phyloP scores from a whole-genome alignment of 1,139 yeast species.

The Candida sanyaensis region DNA sequence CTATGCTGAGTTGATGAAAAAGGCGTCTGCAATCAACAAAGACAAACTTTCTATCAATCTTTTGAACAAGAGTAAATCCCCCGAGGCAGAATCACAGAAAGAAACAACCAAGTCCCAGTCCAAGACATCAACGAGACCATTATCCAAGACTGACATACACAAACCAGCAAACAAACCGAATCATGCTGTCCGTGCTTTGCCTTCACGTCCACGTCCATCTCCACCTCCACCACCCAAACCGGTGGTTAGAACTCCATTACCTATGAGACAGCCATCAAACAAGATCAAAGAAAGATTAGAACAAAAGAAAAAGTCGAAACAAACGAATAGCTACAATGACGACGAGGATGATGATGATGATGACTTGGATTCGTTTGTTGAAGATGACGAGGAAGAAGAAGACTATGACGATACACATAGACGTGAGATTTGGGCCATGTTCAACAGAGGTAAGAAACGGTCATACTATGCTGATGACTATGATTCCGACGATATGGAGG shows the following conservation, averaged over 20 bases:
- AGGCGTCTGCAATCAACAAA: conserved; percentile 60
- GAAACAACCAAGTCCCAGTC: neutral
- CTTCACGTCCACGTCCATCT: too few relatives aligned
- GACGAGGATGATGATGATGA: conserved; percentile 34
- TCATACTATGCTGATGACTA: conserved; percentile 53
- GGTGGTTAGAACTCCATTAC: conserved; percentile 13
- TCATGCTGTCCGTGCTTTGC: too few relatives aligned
- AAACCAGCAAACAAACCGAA: neutral
- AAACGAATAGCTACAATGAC: conserved; percentile 9
- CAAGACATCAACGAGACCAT: too few relatives aligned
- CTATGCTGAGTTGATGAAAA: conserved; percentile 68
- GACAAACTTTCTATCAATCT: conserved; percentile 40
- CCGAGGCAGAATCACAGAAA: conserved; percentile 19
- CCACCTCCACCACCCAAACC: conserved; percentile 1
- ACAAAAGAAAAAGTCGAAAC: conserved; percentile 13
- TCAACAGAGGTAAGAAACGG: conserved; percentile 63
- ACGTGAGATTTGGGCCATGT: conserved; percentile 88
- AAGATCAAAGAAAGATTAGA: conserved; percentile 30
- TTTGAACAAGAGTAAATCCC: conserved; percentile 33
- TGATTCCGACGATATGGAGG: conserved; percentile 83
- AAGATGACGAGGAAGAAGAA: conserved; percentile 29
- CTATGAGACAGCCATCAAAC: conserved; percentile 22
- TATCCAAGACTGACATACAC: neutral
- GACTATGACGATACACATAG: conserved; percentile 57
- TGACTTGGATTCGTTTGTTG: conserved; percentile 55